A percentile compares a stretch with the other conserved stretches of the same genome.
Evolutionary conservation across 345 rosid genomes (phyloP).

Genomic region (Corchorus olitorius): DNA sequence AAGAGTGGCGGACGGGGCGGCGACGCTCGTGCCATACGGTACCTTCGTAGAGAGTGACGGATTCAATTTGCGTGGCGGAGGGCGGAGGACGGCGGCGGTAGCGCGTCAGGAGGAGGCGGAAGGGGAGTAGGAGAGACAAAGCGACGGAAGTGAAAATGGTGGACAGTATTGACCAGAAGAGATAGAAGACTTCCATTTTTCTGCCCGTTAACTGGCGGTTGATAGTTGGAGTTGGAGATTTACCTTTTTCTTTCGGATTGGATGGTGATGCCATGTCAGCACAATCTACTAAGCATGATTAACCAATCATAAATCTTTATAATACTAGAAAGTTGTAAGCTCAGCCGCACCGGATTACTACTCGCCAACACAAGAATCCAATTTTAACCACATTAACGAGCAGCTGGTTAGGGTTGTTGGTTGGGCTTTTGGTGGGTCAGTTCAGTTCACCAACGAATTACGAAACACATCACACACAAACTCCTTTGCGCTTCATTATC

Average conservation of each 20-base stretch:
- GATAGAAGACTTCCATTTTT: slow-evolving; percentile 32
- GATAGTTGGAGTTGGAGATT: neutral
- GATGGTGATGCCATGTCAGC: neutral
- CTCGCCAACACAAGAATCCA: neutral
- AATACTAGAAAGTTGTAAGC: neutral
- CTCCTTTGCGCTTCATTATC: neutral
- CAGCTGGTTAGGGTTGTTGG: slow-evolving; percentile 13
- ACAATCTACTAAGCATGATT: no score
- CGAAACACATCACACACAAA: neutral
- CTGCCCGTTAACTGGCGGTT: neutral
- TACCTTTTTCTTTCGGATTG: neutral
- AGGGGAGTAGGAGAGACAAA: slow-evolving; percentile 46
- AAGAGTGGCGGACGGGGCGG: slow-evolving; percentile 73
- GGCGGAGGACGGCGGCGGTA: slow-evolving; percentile 26
- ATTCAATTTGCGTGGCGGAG: slow-evolving; percentile 23
- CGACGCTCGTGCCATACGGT: slow-evolving; percentile 87
- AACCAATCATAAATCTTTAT: neutral
- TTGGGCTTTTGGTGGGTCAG: slow-evolving; percentile 18
- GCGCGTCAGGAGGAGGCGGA: slow-evolving; percentile 44
- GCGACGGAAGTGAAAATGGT: slow-evolving; percentile 34
- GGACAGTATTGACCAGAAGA: slow-evolving; percentile 44
- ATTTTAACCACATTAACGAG: neutral
- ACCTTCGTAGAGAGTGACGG: slow-evolving; percentile 63
- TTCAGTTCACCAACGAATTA: neutral
- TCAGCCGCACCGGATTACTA: neutral